Evolutionary conservation across 2,329 filamentous ascomycete species (phyloP).

Genomic region (Nigrospora osmanthi): DNA sequence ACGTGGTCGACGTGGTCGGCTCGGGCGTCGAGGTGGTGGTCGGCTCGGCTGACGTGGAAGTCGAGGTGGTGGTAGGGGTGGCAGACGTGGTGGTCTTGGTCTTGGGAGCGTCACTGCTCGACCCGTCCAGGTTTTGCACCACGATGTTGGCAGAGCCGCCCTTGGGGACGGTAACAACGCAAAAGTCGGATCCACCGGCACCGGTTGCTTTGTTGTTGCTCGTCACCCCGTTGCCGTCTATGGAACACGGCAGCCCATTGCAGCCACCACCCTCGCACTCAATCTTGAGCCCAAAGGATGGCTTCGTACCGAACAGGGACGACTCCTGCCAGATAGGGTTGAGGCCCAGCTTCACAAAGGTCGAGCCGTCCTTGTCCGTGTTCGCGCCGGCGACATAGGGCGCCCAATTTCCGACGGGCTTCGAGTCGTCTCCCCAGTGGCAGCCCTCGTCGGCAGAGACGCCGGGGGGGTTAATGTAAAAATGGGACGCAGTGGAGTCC

Average conservation of each 20-base stretch:
- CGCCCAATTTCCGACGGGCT: conserved; percentile 67
- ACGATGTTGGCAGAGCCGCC: conserved; percentile 62
- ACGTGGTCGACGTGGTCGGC: conserved; percentile 17
- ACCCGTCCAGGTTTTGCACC: conserved; percentile 42
- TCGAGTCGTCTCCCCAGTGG: conserved; percentile 58
- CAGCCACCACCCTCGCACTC: conserved; percentile 59
- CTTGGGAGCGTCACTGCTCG: conserved; percentile 15
- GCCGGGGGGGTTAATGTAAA: conserved; percentile 72
- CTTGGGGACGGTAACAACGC: conserved; percentile 66
- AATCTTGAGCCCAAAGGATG: conserved; percentile 62
- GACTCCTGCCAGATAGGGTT: conserved; percentile 65
- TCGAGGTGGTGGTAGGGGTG: conserved; percentile 8
- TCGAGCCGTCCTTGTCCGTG: conserved; percentile 54
- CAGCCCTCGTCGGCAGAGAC: conserved; percentile 52
- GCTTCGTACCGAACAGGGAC: conserved; percentile 45
- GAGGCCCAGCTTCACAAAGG: conserved; percentile 69
- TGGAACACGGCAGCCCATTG: conserved; percentile 67
- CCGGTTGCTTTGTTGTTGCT: conserved; percentile 48
- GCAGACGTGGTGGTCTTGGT: conserved; percentile 9
- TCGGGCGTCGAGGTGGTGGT: conserved; percentile 1
- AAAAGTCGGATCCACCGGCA: conserved; percentile 63
- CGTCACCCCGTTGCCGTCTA: conserved; percentile 55
- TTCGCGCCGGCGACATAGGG: conserved; percentile 73
- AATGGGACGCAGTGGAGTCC: conserved; percentile 67
- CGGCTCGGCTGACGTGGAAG: conserved; percentile 6